Percentiles rank a stretch among this genome's conserved stretches.
Evolutionary conservation across 768 basidiomycete species (phyloP).

Genomic region (Tricholoma saponaceum): DNA sequence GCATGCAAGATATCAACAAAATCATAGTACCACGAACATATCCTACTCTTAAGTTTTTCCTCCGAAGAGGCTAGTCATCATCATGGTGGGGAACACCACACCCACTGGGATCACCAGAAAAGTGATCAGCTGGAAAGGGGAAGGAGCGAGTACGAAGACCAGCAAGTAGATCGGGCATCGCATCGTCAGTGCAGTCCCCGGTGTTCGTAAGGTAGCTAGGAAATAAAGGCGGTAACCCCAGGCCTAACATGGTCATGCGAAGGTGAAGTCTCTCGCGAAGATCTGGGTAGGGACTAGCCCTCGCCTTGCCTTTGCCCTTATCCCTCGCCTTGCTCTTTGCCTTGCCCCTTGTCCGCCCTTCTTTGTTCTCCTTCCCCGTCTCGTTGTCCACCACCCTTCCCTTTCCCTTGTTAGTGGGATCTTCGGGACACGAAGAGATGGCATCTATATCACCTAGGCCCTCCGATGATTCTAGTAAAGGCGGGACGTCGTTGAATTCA

Average conservation of each 20-base stretch:
- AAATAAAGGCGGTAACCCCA: neutral
- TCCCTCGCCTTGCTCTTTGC: neutral
- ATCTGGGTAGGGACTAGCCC: neutral
- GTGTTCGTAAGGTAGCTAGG: neutral
- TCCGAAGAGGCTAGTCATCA: neutral
- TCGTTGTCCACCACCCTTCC: neutral
- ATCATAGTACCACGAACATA: neutral
- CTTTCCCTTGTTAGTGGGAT: neutral
- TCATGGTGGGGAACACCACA: conserved; percentile 1
- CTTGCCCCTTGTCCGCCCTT: neutral
- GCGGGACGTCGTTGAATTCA: neutral
- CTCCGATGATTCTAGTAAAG: neutral
- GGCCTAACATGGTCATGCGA: neutral
- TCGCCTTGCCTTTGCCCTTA: conserved; percentile 3
- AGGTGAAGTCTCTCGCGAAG: neutral
- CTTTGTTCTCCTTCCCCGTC: neutral
- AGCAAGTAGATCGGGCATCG: neutral
- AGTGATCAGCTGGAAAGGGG: neutral
- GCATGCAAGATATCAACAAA: neutral
- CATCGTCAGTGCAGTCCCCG: neutral
- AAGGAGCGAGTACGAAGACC: neutral
- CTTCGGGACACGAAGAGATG: neutral
- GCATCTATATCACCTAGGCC: neutral
- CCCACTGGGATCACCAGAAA: neutral
- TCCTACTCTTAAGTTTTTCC: neutral